These are phyloP conservation scores for Fusarium duplospermum DNA, from an alignment of 2,329 filamentous ascomycete genomes.

Conservation along the genomic window DNA sequence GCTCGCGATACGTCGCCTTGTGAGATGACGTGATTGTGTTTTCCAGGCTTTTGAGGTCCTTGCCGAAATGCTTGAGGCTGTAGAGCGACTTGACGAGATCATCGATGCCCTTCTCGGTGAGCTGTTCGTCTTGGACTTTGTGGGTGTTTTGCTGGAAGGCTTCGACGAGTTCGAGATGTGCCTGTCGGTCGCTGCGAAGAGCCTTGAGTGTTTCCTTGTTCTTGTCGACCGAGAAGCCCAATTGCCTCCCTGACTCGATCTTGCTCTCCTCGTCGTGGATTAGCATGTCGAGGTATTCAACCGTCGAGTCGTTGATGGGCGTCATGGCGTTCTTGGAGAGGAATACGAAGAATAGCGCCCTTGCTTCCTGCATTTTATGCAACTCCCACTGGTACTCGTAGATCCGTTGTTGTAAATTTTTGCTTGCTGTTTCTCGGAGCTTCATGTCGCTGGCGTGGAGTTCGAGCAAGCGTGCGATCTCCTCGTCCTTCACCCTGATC, in stretches of 20 bases:
- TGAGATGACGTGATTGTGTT: background rate
- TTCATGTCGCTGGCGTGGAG: background rate
- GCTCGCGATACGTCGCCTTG: background rate
- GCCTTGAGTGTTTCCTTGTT: background rate
- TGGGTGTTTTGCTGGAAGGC: conserved; percentile 19
- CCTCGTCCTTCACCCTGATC: conserved; percentile 6
- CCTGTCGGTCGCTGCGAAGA: background rate
- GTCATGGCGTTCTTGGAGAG: background rate
- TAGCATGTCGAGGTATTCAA: conserved; percentile 16
- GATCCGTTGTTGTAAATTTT: background rate
- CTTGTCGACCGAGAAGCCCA: background rate
- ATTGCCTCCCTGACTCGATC: conserved; percentile 1
- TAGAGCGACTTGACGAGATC: conserved; percentile 14
- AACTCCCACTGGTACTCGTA: background rate
- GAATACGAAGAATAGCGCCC: background rate
- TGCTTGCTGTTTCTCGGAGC: background rate
- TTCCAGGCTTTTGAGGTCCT: conserved; percentile 9
- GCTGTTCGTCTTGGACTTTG: background rate
- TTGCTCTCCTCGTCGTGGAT: conserved; percentile 8
- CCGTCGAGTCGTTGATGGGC: conserved; percentile 3
- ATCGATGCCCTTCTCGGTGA: conserved; percentile 8
- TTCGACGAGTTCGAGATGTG: conserved; percentile 23
- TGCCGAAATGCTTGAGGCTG: conserved; percentile 22
- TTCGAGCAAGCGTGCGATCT: conserved; percentile 2
- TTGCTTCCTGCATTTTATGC: conserved; percentile 1